Evolutionary conservation across 495 filamentous ascomycete genomes (phyloP), one percentile per base, ranked within the genome.

Genomic region (Annulohypoxylon nitens): DNA sequence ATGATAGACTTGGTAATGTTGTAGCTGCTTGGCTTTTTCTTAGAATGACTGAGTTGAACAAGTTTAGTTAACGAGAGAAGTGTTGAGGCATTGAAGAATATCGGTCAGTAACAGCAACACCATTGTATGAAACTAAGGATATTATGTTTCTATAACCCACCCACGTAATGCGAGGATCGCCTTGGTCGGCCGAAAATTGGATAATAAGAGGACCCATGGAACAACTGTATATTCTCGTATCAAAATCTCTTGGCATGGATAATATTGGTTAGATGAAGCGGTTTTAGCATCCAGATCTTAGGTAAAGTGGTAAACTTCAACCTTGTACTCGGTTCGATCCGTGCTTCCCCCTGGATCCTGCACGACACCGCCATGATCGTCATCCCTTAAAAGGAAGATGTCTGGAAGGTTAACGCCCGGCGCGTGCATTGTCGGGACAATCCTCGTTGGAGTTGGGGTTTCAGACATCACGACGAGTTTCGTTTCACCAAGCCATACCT

Each of bases 271-370:
- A 11, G 25, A 64, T 37, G 61, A 45, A 18, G 57, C 61, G 61
- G 26, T 53, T 53, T 25, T 9, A 33, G 5, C n/a, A 63, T 36
- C 47, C 37, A 64, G 61, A 64, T 64, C 33, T 53, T 37, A 64
- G 53, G 53, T 33, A 39, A 43, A 47, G 39, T 14, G 11, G 12
- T 43, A 11, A 4, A 36, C 20, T 18, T 41, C 30, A 30, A 60
- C 23, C 5, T 37, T 7, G 9, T 26, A 20, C 57, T 43, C 36
- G 57, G 36, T n/a, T 58, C 37, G 57, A 60, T 14, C 57, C 34
- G 23, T 26, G 37, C 43, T 11, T 18, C n/a, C 36, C 61, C 34
- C 9, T 26, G 14, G 0, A 18, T 45, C 48, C 64, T 67, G 20
- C 51, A 47, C 9, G 64, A 51, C 53, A 67, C 26, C 43, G 41